Conservation (phyloP, 2,329 filamentous ascomycete species). For the Cordyceps militaris region DNA sequence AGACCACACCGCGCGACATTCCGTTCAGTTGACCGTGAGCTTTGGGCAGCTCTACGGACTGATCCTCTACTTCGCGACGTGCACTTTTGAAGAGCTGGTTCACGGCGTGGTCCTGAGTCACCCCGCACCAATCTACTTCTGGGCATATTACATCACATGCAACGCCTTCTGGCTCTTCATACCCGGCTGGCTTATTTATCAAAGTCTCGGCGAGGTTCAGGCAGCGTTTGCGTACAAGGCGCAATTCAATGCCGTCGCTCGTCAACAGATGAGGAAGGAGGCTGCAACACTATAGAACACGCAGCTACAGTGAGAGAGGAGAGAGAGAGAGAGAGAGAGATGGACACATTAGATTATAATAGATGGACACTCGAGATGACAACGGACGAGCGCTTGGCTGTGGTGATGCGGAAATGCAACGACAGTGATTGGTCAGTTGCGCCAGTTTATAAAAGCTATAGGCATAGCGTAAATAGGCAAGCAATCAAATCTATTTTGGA, state of each 20-base stretch:
- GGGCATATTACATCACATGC: conserved; percentile 36
- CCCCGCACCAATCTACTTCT: conserved; percentile 38
- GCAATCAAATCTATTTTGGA: conserved; percentile 1
- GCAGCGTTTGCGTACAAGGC: conserved; percentile 9
- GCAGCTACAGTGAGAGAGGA: too few species aligned
- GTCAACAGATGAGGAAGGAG: too few species aligned
- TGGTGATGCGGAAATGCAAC: too few species aligned
- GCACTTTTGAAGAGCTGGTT: conserved; percentile 28
- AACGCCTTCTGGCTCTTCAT: conserved; percentile 41
- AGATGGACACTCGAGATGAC: too few species aligned
- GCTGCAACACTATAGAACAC: too few species aligned
- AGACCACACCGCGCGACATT: conserved; percentile 32
- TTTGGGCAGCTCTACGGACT: conserved; percentile 38
- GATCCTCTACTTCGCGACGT: conserved; percentile 37
- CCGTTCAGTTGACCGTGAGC: conserved; percentile 31
- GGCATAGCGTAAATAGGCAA: neutral
- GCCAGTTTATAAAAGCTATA: too few species aligned
- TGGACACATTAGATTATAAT: too few species aligned
- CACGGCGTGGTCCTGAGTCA: conserved; percentile 29
- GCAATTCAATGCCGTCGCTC: neutral
- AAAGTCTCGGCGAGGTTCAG: conserved; percentile 13
- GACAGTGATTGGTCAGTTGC: too few species aligned
- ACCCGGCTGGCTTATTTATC: conserved; percentile 22
- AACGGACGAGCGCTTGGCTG: too few species aligned
- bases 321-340: too few species aligned